Base-by-base conservation (phyloP, 768 basidiomycete genomes). In the Pleurotus cornucopiae region DNA sequence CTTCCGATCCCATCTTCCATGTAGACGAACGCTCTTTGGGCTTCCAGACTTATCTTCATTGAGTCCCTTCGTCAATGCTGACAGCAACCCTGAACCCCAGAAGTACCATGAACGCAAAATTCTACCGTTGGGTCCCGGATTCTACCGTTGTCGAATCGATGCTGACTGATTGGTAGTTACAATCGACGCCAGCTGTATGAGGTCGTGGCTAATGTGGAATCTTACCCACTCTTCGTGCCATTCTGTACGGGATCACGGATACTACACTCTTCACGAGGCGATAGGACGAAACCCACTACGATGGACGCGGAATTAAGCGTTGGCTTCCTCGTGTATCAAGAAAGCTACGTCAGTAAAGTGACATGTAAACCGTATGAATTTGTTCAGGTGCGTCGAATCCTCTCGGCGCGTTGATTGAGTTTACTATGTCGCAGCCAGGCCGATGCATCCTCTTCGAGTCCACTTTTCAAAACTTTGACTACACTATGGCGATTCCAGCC, bases 281-380 rank as follows among this genome's bases (percentile, higher is more conserved):
- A 61, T 38, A 60, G 65, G 43, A 63, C 41, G 55, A 60, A 64
- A 64, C 60, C 40, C 60, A 44, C 68, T 56, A 71, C 76, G 46
- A 83, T 96, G 73, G 84, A 93, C 40, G 94, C 89, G 5, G 93
- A 98, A 67, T 73, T 98, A 61, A 84, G 84, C 2, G 88, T 96
- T 34, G 92, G 92, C 6, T 98, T 98, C 69, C 81, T 94, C 61
- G 79, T 84, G 14, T 88, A 97, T 65, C 77, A 81, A 60, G 96
- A 98, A 71, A 87, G 83, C 70, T 99, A 97, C 69, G 76, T 88
- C 49, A 94, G 92, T 67, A 76, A 75, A 40, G 95, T 99, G 54
- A 87, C 84, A 13, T 92, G 92, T 63, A 75, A 73, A 45, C 94
- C 94, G 9, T 80, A 79, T 61, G 80, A 88, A 64, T 86, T 80